phyloP scores from a whole-genome alignment of 2,329 filamentous ascomycete genomes.

The Talaromyces rugulosus region DNA sequence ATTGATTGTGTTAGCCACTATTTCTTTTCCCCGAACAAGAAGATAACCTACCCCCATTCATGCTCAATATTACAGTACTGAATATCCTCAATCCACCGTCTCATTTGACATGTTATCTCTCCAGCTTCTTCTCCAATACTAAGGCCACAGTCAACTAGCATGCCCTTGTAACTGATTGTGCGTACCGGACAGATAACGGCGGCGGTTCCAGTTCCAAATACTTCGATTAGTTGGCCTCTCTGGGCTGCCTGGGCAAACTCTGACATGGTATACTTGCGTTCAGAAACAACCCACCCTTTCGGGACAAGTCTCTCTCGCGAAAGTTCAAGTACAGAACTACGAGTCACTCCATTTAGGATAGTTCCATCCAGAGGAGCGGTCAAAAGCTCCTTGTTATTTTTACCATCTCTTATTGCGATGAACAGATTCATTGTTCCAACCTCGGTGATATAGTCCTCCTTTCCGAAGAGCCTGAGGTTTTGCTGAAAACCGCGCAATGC shows the following conservation, averaged over 20 bases:
- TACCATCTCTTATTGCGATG: conserved; percentile 74
- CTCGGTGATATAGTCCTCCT: conserved; percentile 93
- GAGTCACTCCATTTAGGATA: conserved; percentile 89
- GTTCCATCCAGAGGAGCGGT: conserved; percentile 94
- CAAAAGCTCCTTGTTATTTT: conserved; percentile 83
- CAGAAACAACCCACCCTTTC: conserved; percentile 80
- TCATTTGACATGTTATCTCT: conserved; percentile 78
- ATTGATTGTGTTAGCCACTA: too few species aligned
- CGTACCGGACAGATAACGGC: conserved; percentile 89
- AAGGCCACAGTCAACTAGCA: conserved; percentile 77
- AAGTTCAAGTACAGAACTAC: conserved; percentile 82
- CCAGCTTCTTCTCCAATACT: conserved; percentile 78
- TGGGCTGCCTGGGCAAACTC: conserved; percentile 75
- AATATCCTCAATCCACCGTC: conserved; percentile 91
- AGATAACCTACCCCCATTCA: conserved; percentile 69
- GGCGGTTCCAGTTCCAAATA: conserved; percentile 89
- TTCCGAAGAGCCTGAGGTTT: conserved; percentile 94
- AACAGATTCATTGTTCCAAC: conserved; percentile 99
- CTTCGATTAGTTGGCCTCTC: conserved; percentile 83
- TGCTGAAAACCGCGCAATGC: conserved; percentile 91
- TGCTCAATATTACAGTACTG: conserved; percentile 93
- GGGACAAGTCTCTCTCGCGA: conserved; percentile 77
- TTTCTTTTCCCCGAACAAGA: too few species aligned
- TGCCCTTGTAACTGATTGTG: conserved; percentile 81
- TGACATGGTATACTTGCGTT: conserved; percentile 88